Percentiles rank a stretch among this genome's conserved stretches.
Evolutionary conservation across 345 rosid genomes (phyloP).

Genomic region (Ailanthus altissimus): DNA sequence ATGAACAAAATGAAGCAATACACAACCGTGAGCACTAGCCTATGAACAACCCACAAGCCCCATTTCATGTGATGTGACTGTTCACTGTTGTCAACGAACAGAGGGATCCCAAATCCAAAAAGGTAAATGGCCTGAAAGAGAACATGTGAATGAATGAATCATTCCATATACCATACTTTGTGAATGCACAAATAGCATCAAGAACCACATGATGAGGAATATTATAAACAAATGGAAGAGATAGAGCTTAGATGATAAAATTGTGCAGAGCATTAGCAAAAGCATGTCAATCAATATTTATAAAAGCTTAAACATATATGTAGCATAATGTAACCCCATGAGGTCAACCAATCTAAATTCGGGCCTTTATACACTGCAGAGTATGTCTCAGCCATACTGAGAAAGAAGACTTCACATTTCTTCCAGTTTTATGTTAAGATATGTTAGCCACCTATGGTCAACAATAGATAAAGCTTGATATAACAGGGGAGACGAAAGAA

Average conservation of each 20-base stretch:
- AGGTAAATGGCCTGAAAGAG: slow-evolving; percentile 64
- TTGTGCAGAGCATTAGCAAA: neutral
- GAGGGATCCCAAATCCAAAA: slow-evolving; percentile 74
- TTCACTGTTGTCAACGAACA: slow-evolving; percentile 65
- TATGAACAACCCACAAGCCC: slow-evolving; percentile 80
- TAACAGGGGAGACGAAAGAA: slow-evolving; percentile 2
- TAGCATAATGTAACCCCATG: neutral
- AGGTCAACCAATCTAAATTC: neutral
- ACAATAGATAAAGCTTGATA: neutral
- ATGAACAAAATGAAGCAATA: slow-evolving; percentile 69
- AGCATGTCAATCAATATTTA: neutral
- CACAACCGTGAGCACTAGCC: slow-evolving; percentile 72
- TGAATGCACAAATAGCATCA: neutral
- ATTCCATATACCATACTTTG: neutral
- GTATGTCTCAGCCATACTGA: neutral
- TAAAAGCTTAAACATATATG: slow-evolving; percentile 1
- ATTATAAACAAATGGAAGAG: neutral
- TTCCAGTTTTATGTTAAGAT: neutral
- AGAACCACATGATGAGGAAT: neutral
- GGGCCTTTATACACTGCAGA: neutral
- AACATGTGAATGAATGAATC: slow-evolving; percentile 13
- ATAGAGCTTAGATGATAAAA: neutral
- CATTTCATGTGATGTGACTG: slow-evolving; percentile 57
- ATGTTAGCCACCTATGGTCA: neutral
- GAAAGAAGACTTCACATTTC: slow-evolving; percentile 7